Percentiles rank a stretch among this genome's conserved stretches.
Conservation (phyloP, 441 rosid species). For the Arabidopsis lyrata region DNA sequence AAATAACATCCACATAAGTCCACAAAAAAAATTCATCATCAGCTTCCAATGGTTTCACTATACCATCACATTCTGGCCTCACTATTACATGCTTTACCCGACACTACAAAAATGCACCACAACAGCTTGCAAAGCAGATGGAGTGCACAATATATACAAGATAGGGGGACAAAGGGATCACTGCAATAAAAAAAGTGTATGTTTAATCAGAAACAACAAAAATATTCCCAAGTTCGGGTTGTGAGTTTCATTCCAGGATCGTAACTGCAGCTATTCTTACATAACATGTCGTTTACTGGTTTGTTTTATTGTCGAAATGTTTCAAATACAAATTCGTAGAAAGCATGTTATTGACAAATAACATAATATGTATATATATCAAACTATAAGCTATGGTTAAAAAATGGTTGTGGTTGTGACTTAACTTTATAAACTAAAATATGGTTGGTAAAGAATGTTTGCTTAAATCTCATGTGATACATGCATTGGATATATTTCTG, state of each 20-base stretch:
- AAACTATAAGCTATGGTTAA: too few species aligned
- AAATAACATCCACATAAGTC: neutral
- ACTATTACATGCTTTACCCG: slow-evolving; percentile 15
- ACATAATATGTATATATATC: too few species aligned
- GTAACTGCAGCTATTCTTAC: slow-evolving; percentile 32
- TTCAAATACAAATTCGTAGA: too few species aligned
- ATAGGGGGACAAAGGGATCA: slow-evolving; percentile 4
- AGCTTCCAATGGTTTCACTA: neutral
- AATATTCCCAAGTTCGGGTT: slow-evolving; percentile 21
- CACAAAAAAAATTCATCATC: neutral
- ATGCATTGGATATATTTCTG: too few species aligned
- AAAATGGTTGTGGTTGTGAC: too few species aligned
- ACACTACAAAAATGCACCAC: slow-evolving; percentile 17
- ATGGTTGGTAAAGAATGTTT: too few species aligned
- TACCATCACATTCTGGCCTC: slow-evolving; percentile 4
- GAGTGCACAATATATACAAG: slow-evolving; percentile 13
- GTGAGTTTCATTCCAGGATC: slow-evolving; percentile 25
- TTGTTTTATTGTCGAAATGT: too few species aligned
- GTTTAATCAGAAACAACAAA: slow-evolving; percentile 14
- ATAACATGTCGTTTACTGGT: neutral
- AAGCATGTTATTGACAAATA: too few species aligned
- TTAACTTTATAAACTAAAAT: too few species aligned
- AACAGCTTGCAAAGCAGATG: slow-evolving; percentile 12
- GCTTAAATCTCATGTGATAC: too few species aligned
- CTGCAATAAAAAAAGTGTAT: slow-evolving; percentile 5